A percentile compares a stretch with the other conserved stretches of the same genome.
Conservation (phyloP, 192 early-diverging fungal genomes). For the Jimgerdemannia lactiflua region DNA sequence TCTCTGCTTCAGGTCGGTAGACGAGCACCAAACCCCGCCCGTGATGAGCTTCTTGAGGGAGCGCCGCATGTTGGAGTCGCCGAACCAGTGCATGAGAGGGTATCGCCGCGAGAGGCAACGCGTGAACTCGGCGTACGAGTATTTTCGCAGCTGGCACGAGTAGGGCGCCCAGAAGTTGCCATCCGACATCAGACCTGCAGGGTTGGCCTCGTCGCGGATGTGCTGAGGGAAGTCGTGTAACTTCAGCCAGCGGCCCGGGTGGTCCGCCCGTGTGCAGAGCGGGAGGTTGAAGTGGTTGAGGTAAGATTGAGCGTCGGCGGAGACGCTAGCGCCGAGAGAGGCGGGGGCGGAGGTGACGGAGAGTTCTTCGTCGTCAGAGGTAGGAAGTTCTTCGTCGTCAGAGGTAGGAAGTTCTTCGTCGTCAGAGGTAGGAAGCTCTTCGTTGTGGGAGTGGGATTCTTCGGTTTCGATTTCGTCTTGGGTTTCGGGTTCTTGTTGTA, state of each 20-base stretch:
- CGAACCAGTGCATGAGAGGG: conserved; percentile 39
- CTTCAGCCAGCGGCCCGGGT: conserved; percentile 43
- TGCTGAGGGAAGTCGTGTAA: conserved; percentile 12
- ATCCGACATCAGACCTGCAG: conserved; percentile 26
- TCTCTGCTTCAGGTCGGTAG: neutral
- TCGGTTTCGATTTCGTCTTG: conserved; percentile 3
- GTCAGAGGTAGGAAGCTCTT: too few relatives aligned
- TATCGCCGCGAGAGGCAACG: conserved; percentile 27
- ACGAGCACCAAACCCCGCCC: conserved; percentile 39
- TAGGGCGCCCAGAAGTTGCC: conserved; percentile 46
- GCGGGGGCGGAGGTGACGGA: too few relatives aligned
- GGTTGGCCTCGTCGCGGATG: neutral
- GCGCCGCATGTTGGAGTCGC: conserved; percentile 47
- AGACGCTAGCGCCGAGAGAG: neutral
- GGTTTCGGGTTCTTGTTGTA: neutral
- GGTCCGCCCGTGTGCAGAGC: conserved; percentile 29
- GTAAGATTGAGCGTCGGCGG: neutral
- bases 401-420: too few relatives aligned
- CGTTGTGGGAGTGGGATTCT: neutral
- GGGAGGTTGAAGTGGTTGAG: conserved; percentile 37
- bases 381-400: too few relatives aligned
- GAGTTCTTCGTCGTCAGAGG: conserved; percentile 8
- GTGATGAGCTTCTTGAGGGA: conserved; percentile 46
- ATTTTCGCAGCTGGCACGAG: conserved; percentile 32
- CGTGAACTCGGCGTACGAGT: conserved; percentile 34